Evolutionary conservation across 2,329 filamentous ascomycete species (phyloP), one percentile per base, ranked within the genome.

Genomic region (Bisporella sp.): DNA sequence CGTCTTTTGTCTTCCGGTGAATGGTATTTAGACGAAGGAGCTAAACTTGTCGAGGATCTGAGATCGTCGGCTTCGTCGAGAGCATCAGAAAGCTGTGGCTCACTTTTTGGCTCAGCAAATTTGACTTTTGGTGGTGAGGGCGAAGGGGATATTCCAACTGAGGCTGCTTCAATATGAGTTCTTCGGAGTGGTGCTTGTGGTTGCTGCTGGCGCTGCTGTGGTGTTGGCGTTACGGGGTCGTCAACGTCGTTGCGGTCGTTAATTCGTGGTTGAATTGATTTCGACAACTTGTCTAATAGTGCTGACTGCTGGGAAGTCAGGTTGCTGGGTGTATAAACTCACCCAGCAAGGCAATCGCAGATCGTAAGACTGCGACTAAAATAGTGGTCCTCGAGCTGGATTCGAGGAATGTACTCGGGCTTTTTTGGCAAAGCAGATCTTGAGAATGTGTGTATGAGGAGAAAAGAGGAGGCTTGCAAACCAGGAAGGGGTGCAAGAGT

Each of bases 211-310:
- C 62, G 63, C 58, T 59, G 60, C 49, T 54, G 44, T 45, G 52
- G 49, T 41, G 45, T 55, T 11, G 59, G 61, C 51, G 62, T 65
- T 55, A 59, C 50, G 31, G 54, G 58, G 54, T 66, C 65, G 64
- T 67, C 47, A 47, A 57, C 52, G 47, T 66, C 65, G 64, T 67
- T 57, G 64, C 52, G 56, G 63, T 67, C 65, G 63, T 67, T 60
- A 67, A 50, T 56, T 45, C 35, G 48, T 40, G 56, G 31, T 21
- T 51, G 52, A 33, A 52, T 60, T 60, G 54, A 51, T 47, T 50
- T 59, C 63, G 64, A 62, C 64, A 66, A 56, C 55, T 37, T 37
- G 35, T 37, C 35, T 37, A n/a, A 8, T 37, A 60, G 59, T 55
- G 57, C 62, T 63, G 57, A 42, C 35, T 37, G 35, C n/a, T 37